Evolutionary conservation across 805 yeast species (phyloP).

Genomic region (Myxozyma neotropica): DNA sequence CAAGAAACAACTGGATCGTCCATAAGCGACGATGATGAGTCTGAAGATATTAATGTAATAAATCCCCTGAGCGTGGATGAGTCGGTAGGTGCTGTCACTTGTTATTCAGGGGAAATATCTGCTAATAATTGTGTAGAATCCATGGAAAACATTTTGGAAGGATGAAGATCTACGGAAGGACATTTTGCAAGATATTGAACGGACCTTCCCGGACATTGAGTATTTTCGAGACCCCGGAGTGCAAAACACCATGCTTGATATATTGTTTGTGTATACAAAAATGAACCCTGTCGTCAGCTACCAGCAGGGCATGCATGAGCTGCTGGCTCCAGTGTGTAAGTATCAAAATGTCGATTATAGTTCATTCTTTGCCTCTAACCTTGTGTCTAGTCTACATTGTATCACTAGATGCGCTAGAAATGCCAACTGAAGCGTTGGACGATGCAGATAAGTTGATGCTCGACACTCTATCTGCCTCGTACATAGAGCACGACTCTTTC

Average conservation of each 20-base stretch:
- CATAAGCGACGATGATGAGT: constrained; percentile 1
- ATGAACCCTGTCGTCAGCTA: constrained; percentile 53
- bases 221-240: constrained; percentile 39
- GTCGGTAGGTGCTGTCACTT: constrained; percentile 18
- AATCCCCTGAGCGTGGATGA: constrained; percentile 32
- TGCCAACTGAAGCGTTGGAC: neutral
- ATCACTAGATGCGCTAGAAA: constrained; percentile 10
- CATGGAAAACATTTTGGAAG: constrained; percentile 32
- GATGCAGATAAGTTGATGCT: constrained; percentile 21
- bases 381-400: constrained; percentile 16
- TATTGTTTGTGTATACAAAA: constrained; percentile 52
- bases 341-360: neutral
- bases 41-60: constrained; percentile 26
- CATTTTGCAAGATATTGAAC: constrained; percentile 41
- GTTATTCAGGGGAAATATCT: no score
- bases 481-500: constrained; percentile 41
- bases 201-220: constrained; percentile 43
- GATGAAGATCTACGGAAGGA: constrained; percentile 34
- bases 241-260: constrained; percentile 43
- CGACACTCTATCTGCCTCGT: constrained; percentile 24
- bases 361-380: neutral
- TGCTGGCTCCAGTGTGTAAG: constrained; percentile 51
- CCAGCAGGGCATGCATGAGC: constrained; percentile 60
- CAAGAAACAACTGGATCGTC: constrained; percentile 7
- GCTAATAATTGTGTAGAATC: constrained; percentile 19